These are phyloP conservation scores for Cnidoscolus chayamansa DNA, from an alignment of 441 rosid species.

Conservation along the genomic window DNA sequence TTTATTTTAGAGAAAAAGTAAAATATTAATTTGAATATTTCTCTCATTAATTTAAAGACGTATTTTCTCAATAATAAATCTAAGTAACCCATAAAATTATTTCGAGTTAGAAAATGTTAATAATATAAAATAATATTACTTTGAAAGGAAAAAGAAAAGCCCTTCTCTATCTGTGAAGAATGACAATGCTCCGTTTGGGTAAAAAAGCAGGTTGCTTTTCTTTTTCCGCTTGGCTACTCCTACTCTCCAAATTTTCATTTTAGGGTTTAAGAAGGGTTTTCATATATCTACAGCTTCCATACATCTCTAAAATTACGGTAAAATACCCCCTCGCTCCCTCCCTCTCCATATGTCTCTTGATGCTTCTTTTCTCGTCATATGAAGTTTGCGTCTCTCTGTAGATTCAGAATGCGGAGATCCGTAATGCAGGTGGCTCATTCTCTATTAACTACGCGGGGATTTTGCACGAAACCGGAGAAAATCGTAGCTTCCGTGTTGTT, in stretches of 20 bases:
- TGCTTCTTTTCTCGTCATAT: not conserved
- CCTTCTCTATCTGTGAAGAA: too few species aligned
- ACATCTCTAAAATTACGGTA: not conserved
- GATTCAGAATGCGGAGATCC: constrained; percentile 47
- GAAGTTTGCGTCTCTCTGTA: constrained; percentile 11
- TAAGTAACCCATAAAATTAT: too few species aligned
- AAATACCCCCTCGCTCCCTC: not conserved
- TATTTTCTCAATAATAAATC: too few species aligned
- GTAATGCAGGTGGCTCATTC: constrained; percentile 29
- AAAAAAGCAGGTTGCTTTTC: too few species aligned
- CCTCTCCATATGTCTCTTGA: not conserved
- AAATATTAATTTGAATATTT: too few species aligned
- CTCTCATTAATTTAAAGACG: too few species aligned
- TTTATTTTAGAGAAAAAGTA: too few species aligned
- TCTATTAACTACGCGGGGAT: constrained; percentile 36
- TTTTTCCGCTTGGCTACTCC: too few species aligned
- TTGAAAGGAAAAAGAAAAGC: too few species aligned
- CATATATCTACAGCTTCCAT: not conserved
- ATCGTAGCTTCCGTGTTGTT: constrained; percentile 86
- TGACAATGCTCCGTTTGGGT: too few species aligned
- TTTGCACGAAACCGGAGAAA: constrained; percentile 54
- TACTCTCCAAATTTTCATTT: not conserved
- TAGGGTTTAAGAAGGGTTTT: constrained; percentile 1
- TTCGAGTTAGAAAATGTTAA: too few species aligned
- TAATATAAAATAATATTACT: too few species aligned